Evolutionary conservation across 2,329 filamentous ascomycete genomes (phyloP).

Genomic region (Colletotrichum orchidophilum): DNA sequence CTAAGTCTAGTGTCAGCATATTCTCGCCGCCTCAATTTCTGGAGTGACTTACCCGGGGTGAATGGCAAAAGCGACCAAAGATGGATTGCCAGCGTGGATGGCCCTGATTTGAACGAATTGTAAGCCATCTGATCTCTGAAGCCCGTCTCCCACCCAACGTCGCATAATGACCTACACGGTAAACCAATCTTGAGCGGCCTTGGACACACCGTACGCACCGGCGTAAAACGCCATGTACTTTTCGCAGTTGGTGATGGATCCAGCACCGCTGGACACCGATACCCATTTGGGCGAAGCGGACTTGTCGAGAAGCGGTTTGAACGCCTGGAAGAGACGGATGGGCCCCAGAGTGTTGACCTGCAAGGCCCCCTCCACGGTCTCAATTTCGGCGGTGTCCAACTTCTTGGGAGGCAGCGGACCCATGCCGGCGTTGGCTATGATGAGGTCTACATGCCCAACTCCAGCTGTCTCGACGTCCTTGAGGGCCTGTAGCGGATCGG

Average conservation of each 20-base stretch:
- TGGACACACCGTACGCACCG: conserved; percentile 42
- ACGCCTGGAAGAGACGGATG: conserved; percentile 44
- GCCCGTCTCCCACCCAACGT: background rate
- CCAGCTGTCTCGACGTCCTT: conserved; percentile 38
- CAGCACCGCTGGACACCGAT: conserved; percentile 40
- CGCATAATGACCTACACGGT: conserved; percentile 26
- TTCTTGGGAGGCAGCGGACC: background rate
- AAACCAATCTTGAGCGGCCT: conserved; percentile 44
- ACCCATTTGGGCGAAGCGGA: conserved; percentile 43
- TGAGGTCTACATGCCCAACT: conserved; percentile 42
- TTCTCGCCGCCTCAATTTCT: background rate
- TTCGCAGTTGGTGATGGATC: conserved; percentile 37
- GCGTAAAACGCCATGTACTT: conserved; percentile 29
- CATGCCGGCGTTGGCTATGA: conserved; percentile 40
- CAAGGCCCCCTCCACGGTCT: background rate
- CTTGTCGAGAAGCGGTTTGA: conserved; percentile 43
- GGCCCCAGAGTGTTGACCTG: conserved; percentile 39
- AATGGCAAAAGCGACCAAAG: conserved; percentile 23
- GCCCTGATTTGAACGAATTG: background rate
- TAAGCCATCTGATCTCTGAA: background rate
- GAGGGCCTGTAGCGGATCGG: conserved; percentile 40
- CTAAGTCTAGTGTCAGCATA: conserved; percentile 24
- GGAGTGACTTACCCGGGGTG: conserved; percentile 37
- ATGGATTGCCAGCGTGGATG: conserved; percentile 2
- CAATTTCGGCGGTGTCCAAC: background rate